Base-by-base conservation (phyloP, 179 eudicot species). In the Spergularia azorica region DNA sequence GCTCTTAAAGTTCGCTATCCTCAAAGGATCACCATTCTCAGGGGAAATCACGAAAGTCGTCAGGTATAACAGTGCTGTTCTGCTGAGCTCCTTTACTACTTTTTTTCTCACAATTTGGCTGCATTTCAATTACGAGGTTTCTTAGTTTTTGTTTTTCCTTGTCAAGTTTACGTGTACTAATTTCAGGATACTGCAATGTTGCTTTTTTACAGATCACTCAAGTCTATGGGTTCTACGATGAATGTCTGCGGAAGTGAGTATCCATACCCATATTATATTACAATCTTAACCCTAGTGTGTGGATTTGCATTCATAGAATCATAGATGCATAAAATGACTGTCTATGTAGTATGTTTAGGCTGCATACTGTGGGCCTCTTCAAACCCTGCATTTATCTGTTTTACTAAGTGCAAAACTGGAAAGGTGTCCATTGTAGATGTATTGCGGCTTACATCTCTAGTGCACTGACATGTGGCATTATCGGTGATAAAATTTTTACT, bases 21-120 rank as follows among this genome's bases (percentile, higher is more conserved):
- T 59, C 97, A 95, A 74, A 86, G 98, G 70, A 89, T 95, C 73
- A 93, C 98, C 66, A 93, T 95, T 89, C 92, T 95, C 36, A 77
- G 98, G 79, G 98, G 97, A 66, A 95, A 95, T 76, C 98, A 95
- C 83, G 98, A 95, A 85, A 95, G 98, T 72, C 90, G 98, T 63
- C 98, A 91, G 97, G 98, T 95, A 84, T 71, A 65, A 1, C 3
- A 17, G 50, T 11, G 54, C 11, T 76, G 51, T 39, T 65, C 48
- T 5, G 20, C 41, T 65, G 48, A 32, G 20, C 38, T 18, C 57
- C 57, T 18, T 18, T 20, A 8, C 20, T 46, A 0, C 26, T 5
- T 8, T 16, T 52, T 4, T 13, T 21, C 48, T 51, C 58, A 9
- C 58, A 68, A 18, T 21, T 18, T 14, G 54, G 12, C 6, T 26